Evolutionary conservation across 1,284 basidiomycete species (phyloP).

Genomic region (Cryptococcus amylolentus): DNA sequence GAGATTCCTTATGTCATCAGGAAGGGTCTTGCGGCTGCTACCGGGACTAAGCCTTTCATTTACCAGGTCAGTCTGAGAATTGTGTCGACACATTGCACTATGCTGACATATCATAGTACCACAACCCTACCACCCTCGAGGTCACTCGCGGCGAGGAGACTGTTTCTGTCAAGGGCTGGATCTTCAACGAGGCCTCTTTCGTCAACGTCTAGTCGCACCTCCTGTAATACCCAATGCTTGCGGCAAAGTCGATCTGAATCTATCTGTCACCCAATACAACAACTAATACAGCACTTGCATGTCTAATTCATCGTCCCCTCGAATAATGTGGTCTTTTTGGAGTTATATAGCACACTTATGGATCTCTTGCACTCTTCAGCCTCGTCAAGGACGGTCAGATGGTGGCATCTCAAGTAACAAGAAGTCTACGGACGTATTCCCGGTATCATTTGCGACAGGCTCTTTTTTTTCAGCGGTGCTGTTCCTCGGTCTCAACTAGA

Average conservation of each 20-base stretch:
- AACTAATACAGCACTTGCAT: too few species aligned
- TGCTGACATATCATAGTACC: conserved; percentile 58
- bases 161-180: conserved; percentile 59
- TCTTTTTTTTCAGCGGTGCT: too few species aligned
- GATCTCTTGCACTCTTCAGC: background rate
- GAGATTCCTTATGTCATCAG: conserved; percentile 82
- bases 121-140: conserved; percentile 67
- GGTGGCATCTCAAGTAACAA: too few species aligned
- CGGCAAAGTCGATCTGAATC: too few species aligned
- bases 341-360: too few species aligned
- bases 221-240: too few species aligned
- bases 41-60: conserved; percentile 55
- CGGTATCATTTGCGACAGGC: too few species aligned
- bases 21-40: conserved; percentile 53
- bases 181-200: conserved; percentile 89
- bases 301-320: too few species aligned
- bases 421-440: too few species aligned
- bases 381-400: background rate
- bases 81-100: background rate
- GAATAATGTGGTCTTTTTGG: too few species aligned
- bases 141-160: conserved; percentile 57
- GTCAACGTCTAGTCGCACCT: conserved; percentile 49
- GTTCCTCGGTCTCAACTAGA: too few species aligned
- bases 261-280: too few species aligned
- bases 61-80: conserved; percentile 45